Evolutionary conservation across 345 rosid species (phyloP).

Genomic region (Camelina laxa): DNA sequence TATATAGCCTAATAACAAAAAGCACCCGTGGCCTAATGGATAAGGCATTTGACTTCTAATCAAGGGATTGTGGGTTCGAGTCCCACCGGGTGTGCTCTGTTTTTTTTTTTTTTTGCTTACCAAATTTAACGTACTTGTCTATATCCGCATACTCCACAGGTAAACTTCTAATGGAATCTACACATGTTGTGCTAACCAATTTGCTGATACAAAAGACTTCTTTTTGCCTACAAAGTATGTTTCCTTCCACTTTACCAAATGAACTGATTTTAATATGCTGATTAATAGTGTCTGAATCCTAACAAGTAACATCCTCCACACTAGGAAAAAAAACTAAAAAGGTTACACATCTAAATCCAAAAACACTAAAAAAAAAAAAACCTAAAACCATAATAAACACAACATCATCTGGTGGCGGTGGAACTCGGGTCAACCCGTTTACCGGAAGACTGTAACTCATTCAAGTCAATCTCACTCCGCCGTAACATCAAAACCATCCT

Average conservation of each 20-base stretch:
- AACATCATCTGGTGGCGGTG: conserved; percentile 44
- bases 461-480: conserved; percentile 73
- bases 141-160: not conserved
- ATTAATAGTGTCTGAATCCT: conserved; percentile 4
- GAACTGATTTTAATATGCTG: not conserved
- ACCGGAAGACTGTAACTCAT: conserved; percentile 53
- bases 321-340: conserved; percentile 22
- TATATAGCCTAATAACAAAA: rapidly evolving
- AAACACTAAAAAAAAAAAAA: not conserved
- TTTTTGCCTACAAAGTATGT: not conserved
- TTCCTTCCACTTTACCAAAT: not conserved
- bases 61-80: conserved; percentile 91
- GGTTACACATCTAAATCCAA: not conserved
- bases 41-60: conserved; percentile 88
- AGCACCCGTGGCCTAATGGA: conserved; percentile 80
- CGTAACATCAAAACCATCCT: conserved; percentile 68
- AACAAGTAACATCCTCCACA: not conserved
- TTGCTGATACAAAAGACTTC: not conserved
- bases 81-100: conserved; percentile 65
- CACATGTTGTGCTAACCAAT: no score
- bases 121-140: not conserved
- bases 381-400: not conserved
- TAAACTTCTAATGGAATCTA: no score
- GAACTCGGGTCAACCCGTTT: conserved; percentile 73
- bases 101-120: not conserved